These are phyloP conservation scores for Apiospora pterosperma DNA, from an alignment of 2,329 filamentous ascomycete species.

Conservation along the genomic window DNA sequence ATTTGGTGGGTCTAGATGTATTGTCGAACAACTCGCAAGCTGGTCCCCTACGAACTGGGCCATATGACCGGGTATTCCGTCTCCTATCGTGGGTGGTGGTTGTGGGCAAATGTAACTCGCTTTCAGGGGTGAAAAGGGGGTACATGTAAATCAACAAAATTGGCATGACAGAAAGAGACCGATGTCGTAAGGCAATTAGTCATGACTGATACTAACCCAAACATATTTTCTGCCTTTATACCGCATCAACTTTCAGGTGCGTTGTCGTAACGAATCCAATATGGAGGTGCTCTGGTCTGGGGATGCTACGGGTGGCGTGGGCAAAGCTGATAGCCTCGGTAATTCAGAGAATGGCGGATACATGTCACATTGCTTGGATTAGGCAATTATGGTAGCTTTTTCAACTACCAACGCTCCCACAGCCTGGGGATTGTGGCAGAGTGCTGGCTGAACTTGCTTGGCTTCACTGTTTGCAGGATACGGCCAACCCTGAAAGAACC, in stretches of 20 bases:
- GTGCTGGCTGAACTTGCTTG: not conserved
- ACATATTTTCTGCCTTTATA: not conserved
- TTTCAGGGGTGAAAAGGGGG: not conserved
- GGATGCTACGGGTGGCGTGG: not conserved
- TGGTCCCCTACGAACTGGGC: not conserved
- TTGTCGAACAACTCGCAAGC: not conserved
- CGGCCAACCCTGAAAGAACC: no score
- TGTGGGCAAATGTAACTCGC: not conserved
- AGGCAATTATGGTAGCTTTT: not conserved
- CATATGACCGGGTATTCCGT: not conserved
- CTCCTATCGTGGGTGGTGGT: not conserved
- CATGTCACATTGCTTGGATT: not conserved
- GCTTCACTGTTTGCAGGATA: no score
- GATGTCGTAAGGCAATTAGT: not conserved
- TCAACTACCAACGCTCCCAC: not conserved
- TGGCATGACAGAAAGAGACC: not conserved
- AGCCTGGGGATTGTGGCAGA: no score
- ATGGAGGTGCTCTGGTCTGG: not conserved
- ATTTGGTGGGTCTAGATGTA: not conserved
- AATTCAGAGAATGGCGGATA: not conserved
- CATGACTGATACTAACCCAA: not conserved
- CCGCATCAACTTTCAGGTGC: not conserved
- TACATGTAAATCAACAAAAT: not conserved
- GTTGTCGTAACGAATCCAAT: not conserved
- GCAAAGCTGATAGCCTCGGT: not conserved